A percentile compares a stretch with the other conserved stretches of the same genome.
Evolutionary conservation across 2,329 filamentous ascomycete species (phyloP).

Genomic region (Metarhizium robertsii): DNA sequence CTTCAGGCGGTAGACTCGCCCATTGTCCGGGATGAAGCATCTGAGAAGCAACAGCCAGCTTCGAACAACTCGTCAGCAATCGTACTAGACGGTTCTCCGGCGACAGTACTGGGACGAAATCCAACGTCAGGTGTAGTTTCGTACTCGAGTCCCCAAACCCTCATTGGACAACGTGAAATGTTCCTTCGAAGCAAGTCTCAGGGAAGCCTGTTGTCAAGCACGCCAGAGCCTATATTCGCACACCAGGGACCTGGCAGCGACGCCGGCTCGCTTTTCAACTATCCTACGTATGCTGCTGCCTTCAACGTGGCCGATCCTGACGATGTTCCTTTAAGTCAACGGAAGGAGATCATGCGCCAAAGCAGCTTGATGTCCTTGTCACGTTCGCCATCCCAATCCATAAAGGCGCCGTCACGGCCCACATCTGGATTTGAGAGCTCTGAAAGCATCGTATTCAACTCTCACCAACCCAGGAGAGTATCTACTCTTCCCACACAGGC

Average conservation of each 20-base stretch:
- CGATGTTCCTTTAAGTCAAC: conserved; percentile 62
- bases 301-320: conserved; percentile 41
- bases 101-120: conserved; percentile 8
- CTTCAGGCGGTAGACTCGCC: conserved; percentile 8
- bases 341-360: conserved; percentile 51
- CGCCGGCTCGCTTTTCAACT: conserved; percentile 29
- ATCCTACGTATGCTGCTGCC: conserved; percentile 20
- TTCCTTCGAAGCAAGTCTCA: conserved; percentile 44
- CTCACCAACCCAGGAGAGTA: conserved; percentile 42
- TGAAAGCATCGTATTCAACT: conserved; percentile 36
- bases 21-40: conserved; percentile 6
- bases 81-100: conserved; percentile 9
- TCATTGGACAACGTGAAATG: conserved; percentile 46
- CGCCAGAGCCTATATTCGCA: conserved; percentile 16
- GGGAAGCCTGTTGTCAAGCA: conserved; percentile 23
- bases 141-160: conserved; percentile 42
- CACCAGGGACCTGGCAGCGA: conserved; percentile 27
- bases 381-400: conserved; percentile 13
- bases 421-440: conserved; percentile 17
- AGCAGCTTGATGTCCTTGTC: conserved; percentile 29
- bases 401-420: conserved; percentile 9
- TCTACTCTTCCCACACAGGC: conserved; percentile 31
- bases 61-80: conserved; percentile 14
- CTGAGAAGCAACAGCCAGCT: neutral
- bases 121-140: conserved; percentile 38